These are phyloP conservation scores for Ganoderma sinense DNA, from an alignment of 1,284 basidiomycete species.

Conservation along the genomic window DNA sequence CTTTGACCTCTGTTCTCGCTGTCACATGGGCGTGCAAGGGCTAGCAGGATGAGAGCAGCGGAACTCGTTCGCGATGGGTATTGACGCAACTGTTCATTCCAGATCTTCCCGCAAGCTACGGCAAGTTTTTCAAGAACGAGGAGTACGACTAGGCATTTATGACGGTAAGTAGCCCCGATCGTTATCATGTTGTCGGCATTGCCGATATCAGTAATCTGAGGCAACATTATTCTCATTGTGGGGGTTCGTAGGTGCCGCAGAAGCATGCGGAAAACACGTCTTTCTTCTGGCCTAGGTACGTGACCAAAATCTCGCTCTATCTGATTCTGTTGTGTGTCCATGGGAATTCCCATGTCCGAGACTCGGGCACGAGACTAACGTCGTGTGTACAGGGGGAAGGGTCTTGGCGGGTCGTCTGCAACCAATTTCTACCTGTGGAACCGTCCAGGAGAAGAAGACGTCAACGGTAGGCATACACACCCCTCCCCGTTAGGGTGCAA, in stretches of 20 bases:
- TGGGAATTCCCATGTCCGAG: neutral
- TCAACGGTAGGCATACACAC: constrained; percentile 37
- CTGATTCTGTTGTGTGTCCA: neutral
- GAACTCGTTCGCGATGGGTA: neutral
- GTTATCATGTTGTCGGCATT: neutral
- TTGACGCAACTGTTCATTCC: neutral
- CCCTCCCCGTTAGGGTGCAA: neutral
- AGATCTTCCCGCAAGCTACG: constrained; percentile 20
- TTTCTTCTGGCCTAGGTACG: constrained; percentile 19
- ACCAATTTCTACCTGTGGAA: constrained; percentile 38
- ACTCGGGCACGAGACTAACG: neutral
- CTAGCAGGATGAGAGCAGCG: neutral
- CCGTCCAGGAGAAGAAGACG: constrained; percentile 38
- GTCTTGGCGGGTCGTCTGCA: constrained; percentile 33
- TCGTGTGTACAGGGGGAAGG: constrained; percentile 30
- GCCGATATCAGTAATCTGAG: neutral
- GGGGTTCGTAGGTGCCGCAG: constrained; percentile 11
- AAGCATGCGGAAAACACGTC: constrained; percentile 15
- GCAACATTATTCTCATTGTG: neutral
- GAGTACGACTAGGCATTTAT: constrained; percentile 22
- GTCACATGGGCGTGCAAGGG: no score
- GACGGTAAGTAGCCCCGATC: constrained; percentile 8
- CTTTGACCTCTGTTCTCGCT: neutral
- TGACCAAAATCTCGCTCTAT: neutral
- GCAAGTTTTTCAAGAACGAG: constrained; percentile 12